Percentiles rank a stretch among this genome's conserved stretches.
Conservation (phyloP, 2,329 filamentous ascomycete species). For the Diaporthe eres region DNA sequence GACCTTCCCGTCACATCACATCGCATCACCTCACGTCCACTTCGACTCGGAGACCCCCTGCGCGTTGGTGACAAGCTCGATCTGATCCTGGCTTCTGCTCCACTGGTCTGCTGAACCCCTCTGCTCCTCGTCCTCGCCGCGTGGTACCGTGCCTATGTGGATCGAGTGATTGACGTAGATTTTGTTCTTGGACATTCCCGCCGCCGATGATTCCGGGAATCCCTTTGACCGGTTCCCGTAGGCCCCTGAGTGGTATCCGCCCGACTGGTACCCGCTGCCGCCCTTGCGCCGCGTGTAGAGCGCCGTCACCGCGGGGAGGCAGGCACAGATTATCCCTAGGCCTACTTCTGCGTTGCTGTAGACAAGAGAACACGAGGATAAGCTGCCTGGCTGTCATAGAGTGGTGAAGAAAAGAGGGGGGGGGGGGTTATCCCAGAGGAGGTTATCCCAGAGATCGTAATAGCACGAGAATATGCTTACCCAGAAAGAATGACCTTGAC, state of each 20-base stretch:
- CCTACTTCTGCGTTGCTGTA: conserved; percentile 50
- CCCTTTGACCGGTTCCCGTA: conserved; percentile 26
- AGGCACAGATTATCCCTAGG: conserved; percentile 51
- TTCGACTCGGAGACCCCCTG: conserved; percentile 20
- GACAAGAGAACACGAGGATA: background rate
- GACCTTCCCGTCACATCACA: background rate
- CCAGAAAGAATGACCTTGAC: conserved; percentile 46
- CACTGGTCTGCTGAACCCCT: conserved; percentile 17
- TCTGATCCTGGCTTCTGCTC: conserved; percentile 34
- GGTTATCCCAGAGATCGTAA: background rate
- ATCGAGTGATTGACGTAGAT: conserved; percentile 33
- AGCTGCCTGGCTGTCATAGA: background rate
- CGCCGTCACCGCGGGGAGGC: conserved; percentile 49
- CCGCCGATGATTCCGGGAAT: background rate
- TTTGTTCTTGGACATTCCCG: conserved; percentile 22
- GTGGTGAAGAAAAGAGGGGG: background rate
- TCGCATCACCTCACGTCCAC: background rate
- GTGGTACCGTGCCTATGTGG: conserved; percentile 12
- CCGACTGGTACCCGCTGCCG: conserved; percentile 21
- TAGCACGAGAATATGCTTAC: conserved; percentile 36
- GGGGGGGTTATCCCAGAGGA: background rate
- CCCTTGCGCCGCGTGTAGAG: conserved; percentile 41
- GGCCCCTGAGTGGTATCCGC: conserved; percentile 9
- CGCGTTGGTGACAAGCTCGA: conserved; percentile 34
- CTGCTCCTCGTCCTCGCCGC: conserved; percentile 17